These are phyloP conservation scores for Chondrostereum purpureum DNA, from an alignment of 1,284 basidiomycete species.

Conservation along the genomic window DNA sequence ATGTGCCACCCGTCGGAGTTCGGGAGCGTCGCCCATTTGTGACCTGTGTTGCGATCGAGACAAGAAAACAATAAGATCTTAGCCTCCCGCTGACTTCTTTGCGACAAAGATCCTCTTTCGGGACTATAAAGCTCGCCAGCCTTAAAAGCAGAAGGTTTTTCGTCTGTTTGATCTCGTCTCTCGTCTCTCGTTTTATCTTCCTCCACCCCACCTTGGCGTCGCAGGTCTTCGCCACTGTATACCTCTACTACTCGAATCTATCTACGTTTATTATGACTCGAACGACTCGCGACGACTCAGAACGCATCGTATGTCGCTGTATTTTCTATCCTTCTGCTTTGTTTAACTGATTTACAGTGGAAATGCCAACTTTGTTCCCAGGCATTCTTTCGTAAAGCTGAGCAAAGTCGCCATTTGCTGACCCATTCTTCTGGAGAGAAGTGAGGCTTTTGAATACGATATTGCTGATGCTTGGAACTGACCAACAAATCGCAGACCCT, in stretches of 20 bases:
- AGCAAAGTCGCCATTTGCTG: slow-evolving; percentile 42
- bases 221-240: slow-evolving; percentile 30
- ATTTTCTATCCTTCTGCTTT: neutral
- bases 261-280: slow-evolving; percentile 10
- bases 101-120: slow-evolving; percentile 1
- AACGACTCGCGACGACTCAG: neutral
- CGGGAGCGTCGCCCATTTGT: too few species aligned
- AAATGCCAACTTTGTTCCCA: slow-evolving; percentile 35
- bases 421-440: slow-evolving; percentile 26
- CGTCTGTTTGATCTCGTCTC: neutral
- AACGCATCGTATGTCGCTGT: neutral
- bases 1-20: neutral
- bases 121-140: neutral
- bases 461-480: too few species aligned
- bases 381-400: slow-evolving; percentile 43
- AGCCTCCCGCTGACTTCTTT: too few species aligned
- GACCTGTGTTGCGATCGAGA: too few species aligned
- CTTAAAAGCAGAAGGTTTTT: neutral
- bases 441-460: too few species aligned
- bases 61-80: neutral
- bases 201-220: slow-evolving; percentile 23
- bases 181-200: slow-evolving; percentile 12
- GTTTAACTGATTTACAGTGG: neutral
- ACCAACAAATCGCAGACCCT: slow-evolving; percentile 37
- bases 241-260: slow-evolving; percentile 11